A percentile compares a stretch with the other conserved stretches of the same genome.
Evolutionary conservation across 305 asterid species (phyloP).

Genomic region (Plantago coronopus): DNA sequence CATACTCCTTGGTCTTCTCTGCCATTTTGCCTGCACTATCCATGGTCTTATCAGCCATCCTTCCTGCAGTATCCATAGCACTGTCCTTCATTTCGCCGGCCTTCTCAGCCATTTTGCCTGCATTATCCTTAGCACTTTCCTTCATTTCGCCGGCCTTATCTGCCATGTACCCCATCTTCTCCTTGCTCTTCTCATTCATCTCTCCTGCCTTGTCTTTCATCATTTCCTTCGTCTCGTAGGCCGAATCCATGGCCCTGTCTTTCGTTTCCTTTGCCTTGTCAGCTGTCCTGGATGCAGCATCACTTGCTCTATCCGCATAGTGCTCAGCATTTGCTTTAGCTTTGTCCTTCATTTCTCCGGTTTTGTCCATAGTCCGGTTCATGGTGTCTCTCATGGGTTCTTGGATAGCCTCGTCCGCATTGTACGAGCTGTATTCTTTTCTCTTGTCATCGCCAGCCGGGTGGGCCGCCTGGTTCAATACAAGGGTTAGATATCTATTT

Average conservation of each 20-base stretch:
- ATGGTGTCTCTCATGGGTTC: constrained; percentile 29
- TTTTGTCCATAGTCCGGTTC: constrained; percentile 31
- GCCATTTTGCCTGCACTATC: constrained; percentile 10
- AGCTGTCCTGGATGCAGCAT: constrained; percentile 16
- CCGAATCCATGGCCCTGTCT: not conserved
- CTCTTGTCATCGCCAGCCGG: constrained; percentile 37
- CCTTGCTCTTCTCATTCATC: constrained; percentile 20
- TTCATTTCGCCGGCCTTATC: constrained; percentile 12
- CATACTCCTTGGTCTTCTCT: constrained; percentile 9
- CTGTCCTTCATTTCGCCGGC: constrained; percentile 20
- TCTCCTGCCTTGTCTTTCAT: constrained; percentile 9
- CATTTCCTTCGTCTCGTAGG: not conserved
- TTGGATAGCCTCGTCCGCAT: constrained; percentile 28
- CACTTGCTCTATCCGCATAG: constrained; percentile 12
- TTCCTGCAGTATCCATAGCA: constrained; percentile 23
- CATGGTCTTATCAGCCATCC: constrained; percentile 15
- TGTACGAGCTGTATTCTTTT: constrained; percentile 26
- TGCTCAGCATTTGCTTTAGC: constrained; percentile 20
- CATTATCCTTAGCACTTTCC: constrained; percentile 7
- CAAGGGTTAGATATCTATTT: not conserved
- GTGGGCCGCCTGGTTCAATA: constrained; percentile 28
- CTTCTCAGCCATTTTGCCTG: constrained; percentile 12
- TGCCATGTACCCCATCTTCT: constrained; percentile 22
- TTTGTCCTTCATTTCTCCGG: constrained; percentile 34
- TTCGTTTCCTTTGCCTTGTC: constrained; percentile 19